Conservation (phyloP, 2,329 filamentous ascomycete genomes). For the Rachicladosporium sp. region DNA sequence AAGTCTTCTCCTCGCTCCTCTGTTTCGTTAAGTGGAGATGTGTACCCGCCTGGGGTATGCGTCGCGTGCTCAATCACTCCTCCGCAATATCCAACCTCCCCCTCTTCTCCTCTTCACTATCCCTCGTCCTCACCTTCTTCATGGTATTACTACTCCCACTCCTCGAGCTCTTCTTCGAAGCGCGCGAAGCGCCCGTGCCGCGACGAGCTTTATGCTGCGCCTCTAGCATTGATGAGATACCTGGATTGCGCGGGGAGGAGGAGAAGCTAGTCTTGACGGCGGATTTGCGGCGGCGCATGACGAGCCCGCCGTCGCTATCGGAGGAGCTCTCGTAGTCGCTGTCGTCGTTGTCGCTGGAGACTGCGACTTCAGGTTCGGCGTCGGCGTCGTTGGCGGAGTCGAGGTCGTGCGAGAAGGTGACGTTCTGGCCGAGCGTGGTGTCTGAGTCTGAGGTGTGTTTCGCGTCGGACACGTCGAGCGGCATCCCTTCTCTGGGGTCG, state of each 20-base stretch:
- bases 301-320: conserved; percentile 27
- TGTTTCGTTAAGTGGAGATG: no score
- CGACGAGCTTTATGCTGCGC: conserved; percentile 14
- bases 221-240: conserved; percentile 6
- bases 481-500: conserved; percentile 17
- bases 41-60: no score
- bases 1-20: no score
- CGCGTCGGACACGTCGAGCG: conserved; percentile 18
- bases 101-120: conserved; percentile 14
- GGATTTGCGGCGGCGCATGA: conserved; percentile 24
- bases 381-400: not conserved
- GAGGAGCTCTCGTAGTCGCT: conserved; percentile 28
- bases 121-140: conserved; percentile 32
- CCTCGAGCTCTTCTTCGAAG: conserved; percentile 29
- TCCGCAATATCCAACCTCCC: conserved; percentile 12
- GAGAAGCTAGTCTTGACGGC: conserved; percentile 8
- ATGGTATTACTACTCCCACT: conserved; percentile 40
- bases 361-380: conserved; percentile 19
- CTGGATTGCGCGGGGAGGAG: conserved; percentile 1
- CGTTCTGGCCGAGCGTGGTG: conserved; percentile 27
- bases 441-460: conserved; percentile 24
- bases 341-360: conserved; percentile 30
- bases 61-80: no score
- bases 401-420: conserved; percentile 11
- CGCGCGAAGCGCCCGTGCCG: conserved; percentile 18